Percentiles rank a stretch among this genome's conserved stretches.
Conservation (phyloP, 345 rosid species). For the Gossypium turneri region DNA sequence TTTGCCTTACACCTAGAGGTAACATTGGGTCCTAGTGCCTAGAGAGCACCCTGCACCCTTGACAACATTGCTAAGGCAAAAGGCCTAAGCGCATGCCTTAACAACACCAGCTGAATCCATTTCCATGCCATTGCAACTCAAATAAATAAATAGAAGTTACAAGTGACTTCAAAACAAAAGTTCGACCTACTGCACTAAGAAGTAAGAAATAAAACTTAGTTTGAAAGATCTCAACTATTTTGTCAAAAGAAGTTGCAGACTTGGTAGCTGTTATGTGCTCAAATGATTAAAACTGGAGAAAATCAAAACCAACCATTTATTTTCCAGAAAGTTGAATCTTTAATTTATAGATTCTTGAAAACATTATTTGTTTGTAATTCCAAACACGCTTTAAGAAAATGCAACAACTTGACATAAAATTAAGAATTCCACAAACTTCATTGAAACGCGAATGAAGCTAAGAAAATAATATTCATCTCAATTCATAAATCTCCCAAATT, state of each 20-base stretch:
- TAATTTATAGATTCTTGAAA: background rate
- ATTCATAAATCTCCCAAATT: background rate
- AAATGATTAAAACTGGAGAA: too few relatives aligned
- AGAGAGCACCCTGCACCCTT: too few relatives aligned
- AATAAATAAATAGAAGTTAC: background rate
- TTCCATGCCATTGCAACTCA: background rate
- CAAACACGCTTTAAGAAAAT: background rate
- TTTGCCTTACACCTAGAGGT: too few relatives aligned
- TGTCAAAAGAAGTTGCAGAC: background rate
- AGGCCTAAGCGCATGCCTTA: too few relatives aligned
- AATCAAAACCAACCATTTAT: background rate
- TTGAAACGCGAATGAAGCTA: background rate
- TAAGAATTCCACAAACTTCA: background rate
- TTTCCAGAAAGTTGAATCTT: background rate
- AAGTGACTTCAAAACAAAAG: background rate
- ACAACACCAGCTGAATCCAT: background rate
- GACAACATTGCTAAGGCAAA: too few relatives aligned
- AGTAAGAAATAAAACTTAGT: background rate
- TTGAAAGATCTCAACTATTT: background rate
- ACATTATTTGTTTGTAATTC: background rate
- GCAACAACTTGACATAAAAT: background rate
- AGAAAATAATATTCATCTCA: background rate
- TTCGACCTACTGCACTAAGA: too few relatives aligned
- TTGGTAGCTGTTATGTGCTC: background rate
- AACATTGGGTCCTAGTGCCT: too few relatives aligned